Conservation (phyloP, 176 grass and related monocot species). For the Oropetium thomaeum region DNA sequence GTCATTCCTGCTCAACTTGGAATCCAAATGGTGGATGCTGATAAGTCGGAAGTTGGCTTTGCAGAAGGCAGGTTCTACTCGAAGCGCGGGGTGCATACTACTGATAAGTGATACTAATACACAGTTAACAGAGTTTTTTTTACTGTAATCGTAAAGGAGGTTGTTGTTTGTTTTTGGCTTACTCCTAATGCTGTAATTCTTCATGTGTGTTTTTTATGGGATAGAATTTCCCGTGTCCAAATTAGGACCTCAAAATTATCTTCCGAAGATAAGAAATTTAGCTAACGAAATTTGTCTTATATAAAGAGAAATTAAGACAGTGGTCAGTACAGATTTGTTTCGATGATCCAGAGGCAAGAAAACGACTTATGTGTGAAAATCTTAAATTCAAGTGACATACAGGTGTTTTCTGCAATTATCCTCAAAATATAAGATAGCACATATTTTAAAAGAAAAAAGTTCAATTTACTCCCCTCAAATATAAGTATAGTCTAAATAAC, state of each 20-base stretch:
- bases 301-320: background rate
- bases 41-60: background rate
- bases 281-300: no score
- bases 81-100: background rate
- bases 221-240: background rate
- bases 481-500: no score
- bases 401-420: no score
- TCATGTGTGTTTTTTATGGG: background rate
- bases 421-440: no score
- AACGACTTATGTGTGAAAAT: no score
- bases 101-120: no score
- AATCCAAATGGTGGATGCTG: slow-evolving; percentile 39
- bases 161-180: background rate
- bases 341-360: no score
- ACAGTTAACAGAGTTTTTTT: no score
- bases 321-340: no score
- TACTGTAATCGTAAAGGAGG: background rate
- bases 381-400: no score
- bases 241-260: background rate
- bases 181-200: background rate
- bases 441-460: no score
- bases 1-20: slow-evolving; percentile 27
- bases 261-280: background rate
- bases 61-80: slow-evolving; percentile 3
- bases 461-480: no score